Conservation (phyloP, 2,329 filamentous ascomycete species). For the Dactylellina leptospora region DNA sequence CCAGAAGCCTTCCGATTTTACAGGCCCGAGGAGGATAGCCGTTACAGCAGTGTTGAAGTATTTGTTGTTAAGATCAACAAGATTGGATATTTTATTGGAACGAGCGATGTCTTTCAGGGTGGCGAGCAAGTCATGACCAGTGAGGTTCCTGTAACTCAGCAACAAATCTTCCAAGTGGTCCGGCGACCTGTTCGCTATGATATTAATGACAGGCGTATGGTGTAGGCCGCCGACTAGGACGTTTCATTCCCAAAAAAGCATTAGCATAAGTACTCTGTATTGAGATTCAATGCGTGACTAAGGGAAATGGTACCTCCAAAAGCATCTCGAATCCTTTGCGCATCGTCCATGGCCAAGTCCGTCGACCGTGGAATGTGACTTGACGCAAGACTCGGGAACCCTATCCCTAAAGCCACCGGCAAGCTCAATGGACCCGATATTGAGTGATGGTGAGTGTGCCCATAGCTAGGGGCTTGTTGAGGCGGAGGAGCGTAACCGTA, state of each 20-base stretch:
- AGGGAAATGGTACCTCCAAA: slow-evolving; percentile 37
- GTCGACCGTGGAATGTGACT: slow-evolving; percentile 1
- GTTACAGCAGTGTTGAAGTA: slow-evolving; percentile 79
- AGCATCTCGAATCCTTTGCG: slow-evolving; percentile 37
- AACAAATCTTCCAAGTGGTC: slow-evolving; percentile 23
- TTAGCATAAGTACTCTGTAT: too few species aligned
- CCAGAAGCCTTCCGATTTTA: slow-evolving; percentile 77
- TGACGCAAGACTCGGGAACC: slow-evolving; percentile 3
- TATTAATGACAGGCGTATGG: slow-evolving; percentile 32
- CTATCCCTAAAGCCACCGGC: slow-evolving; percentile 5
- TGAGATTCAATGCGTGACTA: too few species aligned
- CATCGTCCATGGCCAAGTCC: slow-evolving; percentile 44
- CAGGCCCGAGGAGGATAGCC: slow-evolving; percentile 78
- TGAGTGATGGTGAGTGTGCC: slow-evolving; percentile 37
- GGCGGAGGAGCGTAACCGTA: background rate
- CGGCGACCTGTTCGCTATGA: slow-evolving; percentile 44
- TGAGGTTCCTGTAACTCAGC: slow-evolving; percentile 36
- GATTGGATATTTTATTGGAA: slow-evolving; percentile 74
- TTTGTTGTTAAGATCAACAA: slow-evolving; percentile 66
- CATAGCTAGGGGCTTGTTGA: background rate
- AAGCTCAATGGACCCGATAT: slow-evolving; percentile 34
- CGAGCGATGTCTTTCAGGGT: slow-evolving; percentile 39
- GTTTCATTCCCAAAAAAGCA: too few species aligned
- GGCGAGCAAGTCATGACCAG: slow-evolving; percentile 37
- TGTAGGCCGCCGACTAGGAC: slow-evolving; percentile 44